phyloP scores from a whole-genome alignment of 192 early-diverging fungal species.

The Backusella mclennaniae region DNA sequence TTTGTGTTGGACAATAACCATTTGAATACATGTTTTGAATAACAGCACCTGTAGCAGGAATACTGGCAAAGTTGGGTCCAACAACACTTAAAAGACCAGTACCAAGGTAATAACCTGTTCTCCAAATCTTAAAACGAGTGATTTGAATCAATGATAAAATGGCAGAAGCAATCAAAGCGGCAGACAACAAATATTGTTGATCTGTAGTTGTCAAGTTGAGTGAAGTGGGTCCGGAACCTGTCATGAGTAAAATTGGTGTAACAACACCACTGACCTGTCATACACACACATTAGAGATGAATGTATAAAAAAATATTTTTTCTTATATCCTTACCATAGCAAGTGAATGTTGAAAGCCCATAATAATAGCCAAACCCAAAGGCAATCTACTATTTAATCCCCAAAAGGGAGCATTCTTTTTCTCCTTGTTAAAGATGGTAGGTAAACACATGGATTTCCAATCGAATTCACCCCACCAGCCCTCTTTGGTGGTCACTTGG shows the following conservation, averaged over 20 bases:
- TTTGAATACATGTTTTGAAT: slow-evolving; percentile 52
- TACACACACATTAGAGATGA: neutral
- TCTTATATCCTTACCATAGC: slow-evolving; percentile 1
- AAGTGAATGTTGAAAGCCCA: slow-evolving; percentile 37
- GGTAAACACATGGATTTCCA: slow-evolving; percentile 44
- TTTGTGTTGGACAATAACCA: slow-evolving; percentile 46
- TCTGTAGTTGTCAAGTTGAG: slow-evolving; percentile 40
- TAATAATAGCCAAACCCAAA: slow-evolving; percentile 40
- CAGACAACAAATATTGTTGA: slow-evolving; percentile 46
- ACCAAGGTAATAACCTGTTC: slow-evolving; percentile 43
- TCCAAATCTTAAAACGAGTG: slow-evolving; percentile 45
- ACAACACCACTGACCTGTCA: slow-evolving; percentile 40
- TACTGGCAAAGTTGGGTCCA: slow-evolving; percentile 50
- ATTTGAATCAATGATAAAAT: slow-evolving; percentile 53
- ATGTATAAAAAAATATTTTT: neutral
- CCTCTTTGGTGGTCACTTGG: slow-evolving; percentile 37
- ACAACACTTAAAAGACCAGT: slow-evolving; percentile 51
- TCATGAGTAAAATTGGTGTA: slow-evolving; percentile 47
- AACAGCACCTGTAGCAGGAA: slow-evolving; percentile 48
- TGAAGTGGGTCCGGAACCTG: slow-evolving; percentile 39
- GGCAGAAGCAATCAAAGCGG: slow-evolving; percentile 53
- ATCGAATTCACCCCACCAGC: slow-evolving; percentile 46
- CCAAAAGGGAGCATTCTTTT: slow-evolving; percentile 43
- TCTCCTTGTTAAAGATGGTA: slow-evolving; percentile 35
- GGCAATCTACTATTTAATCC: slow-evolving; percentile 47